Conservation (phyloP, 2,329 filamentous ascomycete genomes). For the Epicoccum sorghinum region DNA sequence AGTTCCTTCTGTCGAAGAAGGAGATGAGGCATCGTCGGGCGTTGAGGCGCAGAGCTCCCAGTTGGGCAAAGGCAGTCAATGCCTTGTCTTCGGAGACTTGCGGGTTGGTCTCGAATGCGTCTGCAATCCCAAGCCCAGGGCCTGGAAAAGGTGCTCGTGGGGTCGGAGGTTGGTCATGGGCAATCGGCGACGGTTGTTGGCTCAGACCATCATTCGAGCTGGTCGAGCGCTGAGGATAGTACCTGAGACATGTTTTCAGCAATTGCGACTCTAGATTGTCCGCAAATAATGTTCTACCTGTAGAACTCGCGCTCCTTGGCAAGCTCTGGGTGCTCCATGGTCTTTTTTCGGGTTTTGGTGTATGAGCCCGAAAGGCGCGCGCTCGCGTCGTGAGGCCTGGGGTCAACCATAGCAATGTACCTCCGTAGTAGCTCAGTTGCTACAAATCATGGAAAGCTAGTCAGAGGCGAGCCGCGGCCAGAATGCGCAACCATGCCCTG, state of each 20-base stretch:
- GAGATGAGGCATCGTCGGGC: constrained; percentile 45
- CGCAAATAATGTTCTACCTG: constrained; percentile 25
- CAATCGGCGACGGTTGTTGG: constrained; percentile 27
- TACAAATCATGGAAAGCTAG: constrained; percentile 7
- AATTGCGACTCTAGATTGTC: neutral
- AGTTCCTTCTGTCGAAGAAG: constrained; percentile 47
- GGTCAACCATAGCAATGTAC: constrained; percentile 11
- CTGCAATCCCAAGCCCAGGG: constrained; percentile 11
- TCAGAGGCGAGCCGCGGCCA: constrained; percentile 9
- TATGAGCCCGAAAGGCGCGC: constrained; percentile 13
- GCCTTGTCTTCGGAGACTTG: constrained; percentile 42
- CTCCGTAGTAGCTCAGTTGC: neutral
- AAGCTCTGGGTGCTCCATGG: constrained; percentile 34
- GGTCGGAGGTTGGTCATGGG: constrained; percentile 11
- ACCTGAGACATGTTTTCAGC: constrained; percentile 23
- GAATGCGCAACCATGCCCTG: constrained; percentile 10
- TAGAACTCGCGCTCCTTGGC: constrained; percentile 46
- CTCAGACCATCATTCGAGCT: constrained; percentile 24
- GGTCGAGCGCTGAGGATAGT: constrained; percentile 35
- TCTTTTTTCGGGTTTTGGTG: constrained; percentile 18
- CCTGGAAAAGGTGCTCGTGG: constrained; percentile 13
- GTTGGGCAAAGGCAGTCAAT: constrained; percentile 46
- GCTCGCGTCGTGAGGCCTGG: constrained; percentile 9
- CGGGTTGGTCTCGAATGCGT: constrained; percentile 1
- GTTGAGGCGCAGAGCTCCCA: constrained; percentile 47